Conservation (phyloP, 1,139 yeast species). For the Zhuliangozyma parablackwelliae region DNA sequence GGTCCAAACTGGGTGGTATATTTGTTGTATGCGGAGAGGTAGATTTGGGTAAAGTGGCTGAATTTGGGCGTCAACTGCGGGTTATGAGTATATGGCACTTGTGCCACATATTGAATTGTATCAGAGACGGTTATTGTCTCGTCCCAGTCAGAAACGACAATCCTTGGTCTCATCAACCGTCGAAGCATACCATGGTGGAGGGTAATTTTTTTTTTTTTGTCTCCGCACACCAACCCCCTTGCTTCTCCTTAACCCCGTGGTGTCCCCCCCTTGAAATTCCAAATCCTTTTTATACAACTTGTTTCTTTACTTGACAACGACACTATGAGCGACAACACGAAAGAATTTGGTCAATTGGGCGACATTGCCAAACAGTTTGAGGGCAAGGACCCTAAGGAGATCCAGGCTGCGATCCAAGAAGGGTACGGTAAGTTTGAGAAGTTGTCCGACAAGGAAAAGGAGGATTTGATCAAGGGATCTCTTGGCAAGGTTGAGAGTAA, state of each 20-base stretch:
- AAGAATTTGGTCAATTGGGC: constrained; percentile 14
- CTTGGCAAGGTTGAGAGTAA: constrained; percentile 11
- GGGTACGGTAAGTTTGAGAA: constrained; percentile 4
- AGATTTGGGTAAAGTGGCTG: constrained; percentile 41
- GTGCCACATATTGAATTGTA: constrained; percentile 51
- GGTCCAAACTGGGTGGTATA: constrained; percentile 19
- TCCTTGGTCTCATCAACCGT: constrained; percentile 3
- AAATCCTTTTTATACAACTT: too few relatives aligned
- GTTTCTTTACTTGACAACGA: not conserved
- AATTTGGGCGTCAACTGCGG: constrained; percentile 38
- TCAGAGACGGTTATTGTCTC: constrained; percentile 61
- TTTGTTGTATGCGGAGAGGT: constrained; percentile 32
- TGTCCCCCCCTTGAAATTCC: too few relatives aligned
- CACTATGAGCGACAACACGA: constrained; percentile 9
- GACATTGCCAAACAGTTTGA: constrained; percentile 8
- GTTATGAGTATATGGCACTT: constrained; percentile 42
- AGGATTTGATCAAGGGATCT: constrained; percentile 9
- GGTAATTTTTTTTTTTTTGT: too few relatives aligned
- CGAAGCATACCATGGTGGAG: too few relatives aligned
- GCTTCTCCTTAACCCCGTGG: too few relatives aligned
- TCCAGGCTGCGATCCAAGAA: constrained; percentile 2
- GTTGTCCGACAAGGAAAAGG: constrained; percentile 8
- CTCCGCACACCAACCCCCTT: too few relatives aligned
- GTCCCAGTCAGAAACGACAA: constrained; percentile 61
- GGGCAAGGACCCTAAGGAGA: constrained; percentile 2